Percentiles rank a stretch among this genome's conserved stretches.
Conservation (phyloP, 331 rosid genomes). For the Pyracantha coccinea region DNA sequence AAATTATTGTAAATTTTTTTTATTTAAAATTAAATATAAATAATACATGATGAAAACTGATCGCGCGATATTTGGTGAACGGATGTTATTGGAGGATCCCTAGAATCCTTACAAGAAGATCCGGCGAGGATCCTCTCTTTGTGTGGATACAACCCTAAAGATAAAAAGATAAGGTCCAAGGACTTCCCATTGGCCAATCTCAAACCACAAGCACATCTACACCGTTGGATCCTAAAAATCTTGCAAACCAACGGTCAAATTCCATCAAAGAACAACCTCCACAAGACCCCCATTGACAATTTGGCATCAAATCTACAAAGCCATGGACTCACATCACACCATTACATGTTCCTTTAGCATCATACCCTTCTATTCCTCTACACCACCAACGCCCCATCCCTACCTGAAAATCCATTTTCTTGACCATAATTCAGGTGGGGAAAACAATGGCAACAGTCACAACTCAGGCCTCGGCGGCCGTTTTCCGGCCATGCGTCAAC, state of each 20-base stretch:
- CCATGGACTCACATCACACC: slow-evolving; percentile 15
- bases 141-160: slow-evolving; percentile 27
- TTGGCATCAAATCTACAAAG: slow-evolving; percentile 27
- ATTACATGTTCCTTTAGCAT: slow-evolving; percentile 4
- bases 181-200: slow-evolving; percentile 18
- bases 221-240: slow-evolving; percentile 47
- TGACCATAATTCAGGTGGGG: slow-evolving; percentile 2
- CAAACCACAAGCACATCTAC: background rate
- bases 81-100: too few relatives aligned
- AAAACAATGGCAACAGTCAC: slow-evolving; percentile 69
- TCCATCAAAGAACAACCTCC: slow-evolving; percentile 30
- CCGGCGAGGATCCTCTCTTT: too few relatives aligned
- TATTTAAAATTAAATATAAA: too few relatives aligned
- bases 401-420: background rate
- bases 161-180: slow-evolving; percentile 65
- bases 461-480: slow-evolving; percentile 71
- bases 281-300: slow-evolving; percentile 26
- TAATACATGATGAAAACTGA: rapidly evolving
- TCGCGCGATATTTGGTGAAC: rapidly evolving
- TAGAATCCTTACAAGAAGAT: rapidly evolving
- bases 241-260: slow-evolving; percentile 28
- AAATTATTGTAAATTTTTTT: too few relatives aligned
- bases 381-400: background rate
- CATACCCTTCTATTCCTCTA: background rate
- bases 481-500: slow-evolving; percentile 61